phyloP scores from a whole-genome alignment of 208 protist species.

The Naegleria lovaniensis region DNA sequence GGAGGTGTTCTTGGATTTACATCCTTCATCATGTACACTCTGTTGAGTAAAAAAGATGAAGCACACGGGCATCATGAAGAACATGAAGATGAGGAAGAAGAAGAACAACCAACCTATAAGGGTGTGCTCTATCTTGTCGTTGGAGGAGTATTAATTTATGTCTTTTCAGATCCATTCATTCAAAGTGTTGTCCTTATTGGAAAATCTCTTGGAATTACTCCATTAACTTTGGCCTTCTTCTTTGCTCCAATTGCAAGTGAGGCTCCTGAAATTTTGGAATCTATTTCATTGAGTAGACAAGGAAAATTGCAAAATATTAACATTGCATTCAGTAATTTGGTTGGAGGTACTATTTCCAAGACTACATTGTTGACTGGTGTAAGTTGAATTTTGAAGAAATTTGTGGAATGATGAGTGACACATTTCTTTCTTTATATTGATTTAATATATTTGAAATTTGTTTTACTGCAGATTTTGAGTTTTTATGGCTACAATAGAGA shows the following conservation, averaged over 20 bases:
- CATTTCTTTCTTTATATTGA: not conserved
- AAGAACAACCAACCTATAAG: slow-evolving; percentile 45
- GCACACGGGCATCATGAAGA: not conserved
- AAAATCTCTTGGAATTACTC: slow-evolving; percentile 29
- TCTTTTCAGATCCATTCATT: slow-evolving; percentile 52
- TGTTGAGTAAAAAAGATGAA: not conserved
- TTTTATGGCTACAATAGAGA: slow-evolving; percentile 41
- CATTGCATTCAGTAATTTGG: slow-evolving; percentile 50
- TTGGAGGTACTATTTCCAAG: slow-evolving; percentile 53
- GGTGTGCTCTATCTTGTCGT: slow-evolving; percentile 44
- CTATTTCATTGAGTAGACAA: slow-evolving; percentile 49
- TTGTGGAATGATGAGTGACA: not conserved
- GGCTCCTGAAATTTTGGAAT: slow-evolving; percentile 53
- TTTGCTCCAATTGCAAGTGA: slow-evolving; percentile 50
- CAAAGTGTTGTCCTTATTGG: slow-evolving; percentile 37
- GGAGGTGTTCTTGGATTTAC: not conserved
- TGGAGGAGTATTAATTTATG: slow-evolving; percentile 51
- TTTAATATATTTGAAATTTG: too few species aligned
- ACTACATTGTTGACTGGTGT: slow-evolving; percentile 49
- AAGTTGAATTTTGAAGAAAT: not conserved
- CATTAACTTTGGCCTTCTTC: slow-evolving; percentile 51
- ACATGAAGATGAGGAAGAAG: slow-evolving; percentile 32
- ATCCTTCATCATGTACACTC: not conserved
- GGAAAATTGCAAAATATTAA: slow-evolving; percentile 50
- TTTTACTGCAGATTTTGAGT: slow-evolving; percentile 54